Base-by-base conservation (phyloP, 208 protist species). In the Trypanosomatidae sp. region DNA sequence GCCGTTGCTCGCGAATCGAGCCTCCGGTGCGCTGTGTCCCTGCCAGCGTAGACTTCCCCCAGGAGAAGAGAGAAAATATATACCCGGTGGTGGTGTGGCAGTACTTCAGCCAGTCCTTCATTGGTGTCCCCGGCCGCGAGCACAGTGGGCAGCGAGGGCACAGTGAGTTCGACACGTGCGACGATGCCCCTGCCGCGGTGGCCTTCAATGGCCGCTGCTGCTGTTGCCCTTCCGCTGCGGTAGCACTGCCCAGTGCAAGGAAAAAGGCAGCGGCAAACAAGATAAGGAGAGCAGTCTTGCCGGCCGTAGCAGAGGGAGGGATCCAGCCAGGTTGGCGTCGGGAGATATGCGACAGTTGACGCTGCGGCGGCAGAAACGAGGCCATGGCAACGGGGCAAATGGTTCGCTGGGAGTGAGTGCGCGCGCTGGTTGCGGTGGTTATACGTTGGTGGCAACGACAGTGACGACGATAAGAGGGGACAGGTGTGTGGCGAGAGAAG, bases 101-200 rank as follows among this genome's bases (percentile, higher is more conserved):
- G 70, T 90, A 90, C 49, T 74, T 65, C 53, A 88, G 73, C 7
- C 71, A 66, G 46, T 64, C 25, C 28, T 30, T 39, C 22, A 80
- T 13, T 28, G 83, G 71, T 8, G 82, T 74, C 46, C 64, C 41
- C 59, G 67, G 22, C 28, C 65, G 77, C 3, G 79, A 73, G 66
- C 88, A 92, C 8, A 90, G 71, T 17, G 88, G 88, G 53, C 76
- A 85, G 62, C 69, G 68, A 10, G 88, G 85, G 64, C 88, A 92
- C 1, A 77, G 67, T 10, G 71, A 44, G 30, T 13, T 53, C 19
- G 49, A 50, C 25, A 30, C 68, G 22, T 56, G 55, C 13, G 67
- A 50, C 25, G 53, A 62, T 33, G 66, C 33, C 33, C 28, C 43
- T 41, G 66, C 41, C 10, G 19, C 15, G 19, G 19, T 30, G 22